Conservation (phyloP, 768 basidiomycete genomes). For the Rhodotorula kratochvilovae region DNA sequence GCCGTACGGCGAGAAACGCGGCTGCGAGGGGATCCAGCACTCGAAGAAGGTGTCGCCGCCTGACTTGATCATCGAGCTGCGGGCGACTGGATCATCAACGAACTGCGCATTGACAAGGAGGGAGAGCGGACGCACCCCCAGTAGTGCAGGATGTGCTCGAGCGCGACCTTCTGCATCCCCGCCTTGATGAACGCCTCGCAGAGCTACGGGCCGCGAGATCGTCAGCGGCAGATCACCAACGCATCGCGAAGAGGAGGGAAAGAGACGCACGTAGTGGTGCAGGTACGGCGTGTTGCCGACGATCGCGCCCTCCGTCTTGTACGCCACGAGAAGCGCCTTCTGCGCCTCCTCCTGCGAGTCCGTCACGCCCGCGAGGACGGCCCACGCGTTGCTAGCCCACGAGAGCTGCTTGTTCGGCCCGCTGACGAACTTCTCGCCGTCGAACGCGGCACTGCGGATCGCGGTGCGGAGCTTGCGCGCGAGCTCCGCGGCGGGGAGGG, state of each 20-base stretch:
- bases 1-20: background rate
- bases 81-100: too few species aligned
- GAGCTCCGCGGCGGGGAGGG: slow-evolving; percentile 18
- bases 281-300: background rate
- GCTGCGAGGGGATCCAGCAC: background rate
- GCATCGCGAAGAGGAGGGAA: background rate
- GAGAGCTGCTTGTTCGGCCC: slow-evolving; percentile 36
- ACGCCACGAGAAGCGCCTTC: slow-evolving; percentile 1
- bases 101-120: too few species aligned
- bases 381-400: slow-evolving; percentile 43
- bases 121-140: slow-evolving; percentile 29
- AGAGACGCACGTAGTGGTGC: background rate
- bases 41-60: background rate
- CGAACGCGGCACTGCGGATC: slow-evolving; percentile 30
- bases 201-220: slow-evolving; percentile 7
- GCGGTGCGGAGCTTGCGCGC: slow-evolving; percentile 22
- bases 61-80: background rate
- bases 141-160: slow-evolving; percentile 40
- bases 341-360: slow-evolving; percentile 31
- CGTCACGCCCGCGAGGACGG: slow-evolving; percentile 38
- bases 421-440: slow-evolving; percentile 30
- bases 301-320: background rate
- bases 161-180: slow-evolving; percentile 35
- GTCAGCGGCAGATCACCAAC: background rate
- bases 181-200: slow-evolving; percentile 43